phyloP scores from a whole-genome alignment of 177 flowering plant species.

The Vitis hybrid region DNA sequence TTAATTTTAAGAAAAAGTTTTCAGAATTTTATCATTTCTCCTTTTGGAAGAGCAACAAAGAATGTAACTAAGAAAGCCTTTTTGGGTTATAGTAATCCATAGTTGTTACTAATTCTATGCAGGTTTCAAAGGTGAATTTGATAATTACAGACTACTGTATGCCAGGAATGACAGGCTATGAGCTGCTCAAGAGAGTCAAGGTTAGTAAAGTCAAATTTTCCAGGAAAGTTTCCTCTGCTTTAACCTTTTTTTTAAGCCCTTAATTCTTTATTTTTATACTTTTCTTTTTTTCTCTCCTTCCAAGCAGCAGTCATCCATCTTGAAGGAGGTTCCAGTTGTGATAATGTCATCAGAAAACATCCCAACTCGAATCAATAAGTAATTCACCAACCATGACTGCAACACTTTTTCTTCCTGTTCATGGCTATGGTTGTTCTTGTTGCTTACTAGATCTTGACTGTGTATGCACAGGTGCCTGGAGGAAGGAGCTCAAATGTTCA shows the following conservation, averaged over 20 bases:
- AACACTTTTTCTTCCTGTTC: neutral
- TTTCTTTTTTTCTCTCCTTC: neutral
- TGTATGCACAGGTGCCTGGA: constrained; percentile 22
- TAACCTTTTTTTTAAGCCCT: neutral
- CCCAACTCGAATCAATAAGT: constrained; percentile 63
- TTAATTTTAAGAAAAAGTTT: no score
- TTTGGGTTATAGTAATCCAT: neutral
- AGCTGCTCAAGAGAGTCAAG: constrained; percentile 75
- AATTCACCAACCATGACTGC: constrained; percentile 5
- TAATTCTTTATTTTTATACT: neutral
- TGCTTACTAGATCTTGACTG: no score
- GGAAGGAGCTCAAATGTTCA: constrained; percentile 39
- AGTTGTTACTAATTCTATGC: neutral
- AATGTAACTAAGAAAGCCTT: no score
- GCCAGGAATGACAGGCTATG: constrained; percentile 89
- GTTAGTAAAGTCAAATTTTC: constrained; percentile 10
- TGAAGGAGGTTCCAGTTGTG: constrained; percentile 68
- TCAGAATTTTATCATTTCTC: no score
- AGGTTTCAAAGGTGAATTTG: constrained; percentile 53
- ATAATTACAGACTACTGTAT: constrained; percentile 79
- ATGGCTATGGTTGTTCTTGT: neutral
- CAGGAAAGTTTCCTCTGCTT: no score
- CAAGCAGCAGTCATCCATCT: constrained; percentile 50
- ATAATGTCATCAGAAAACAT: constrained; percentile 73
- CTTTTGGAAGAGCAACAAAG: no score